Conservation (phyloP, 768 basidiomycete species). For the Lactarius trivialis region DNA sequence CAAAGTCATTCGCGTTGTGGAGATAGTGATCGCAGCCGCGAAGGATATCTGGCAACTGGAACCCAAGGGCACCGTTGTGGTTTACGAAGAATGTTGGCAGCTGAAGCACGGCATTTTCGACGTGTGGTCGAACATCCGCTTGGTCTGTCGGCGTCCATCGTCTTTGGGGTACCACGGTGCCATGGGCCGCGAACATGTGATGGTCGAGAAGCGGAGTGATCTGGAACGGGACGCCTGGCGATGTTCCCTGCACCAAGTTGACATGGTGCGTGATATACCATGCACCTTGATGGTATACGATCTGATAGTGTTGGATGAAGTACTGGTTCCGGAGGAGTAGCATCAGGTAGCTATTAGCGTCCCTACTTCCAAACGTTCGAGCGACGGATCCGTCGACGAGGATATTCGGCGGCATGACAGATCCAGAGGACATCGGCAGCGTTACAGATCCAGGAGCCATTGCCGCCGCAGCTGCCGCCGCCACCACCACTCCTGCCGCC, state of each 20-base stretch:
- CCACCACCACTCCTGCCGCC: too few relatives aligned
- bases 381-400: slow-evolving; percentile 1
- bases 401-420: background rate
- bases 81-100: slow-evolving; percentile 8
- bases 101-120: background rate
- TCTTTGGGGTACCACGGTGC: slow-evolving; percentile 4
- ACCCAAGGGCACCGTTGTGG: background rate
- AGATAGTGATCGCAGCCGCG: too few relatives aligned
- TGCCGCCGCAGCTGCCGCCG: too few relatives aligned
- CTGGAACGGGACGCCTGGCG: background rate
- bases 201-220: background rate
- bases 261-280: slow-evolving; percentile 1
- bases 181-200: background rate
- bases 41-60: slow-evolving; percentile 2
- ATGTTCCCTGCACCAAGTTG: background rate
- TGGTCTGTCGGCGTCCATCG: slow-evolving; percentile 8
- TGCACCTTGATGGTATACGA: background rate
- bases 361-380: background rate
- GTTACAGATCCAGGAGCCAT: too few relatives aligned
- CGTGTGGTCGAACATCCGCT: slow-evolving; percentile 5
- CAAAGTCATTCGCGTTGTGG: too few relatives aligned
- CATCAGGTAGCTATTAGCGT: background rate
- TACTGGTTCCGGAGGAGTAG: background rate
- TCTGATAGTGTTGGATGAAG: background rate
- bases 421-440: too few relatives aligned